phyloP scores from a whole-genome alignment of 2,329 filamentous ascomycete species.

The Huntiella omanensis region DNA sequence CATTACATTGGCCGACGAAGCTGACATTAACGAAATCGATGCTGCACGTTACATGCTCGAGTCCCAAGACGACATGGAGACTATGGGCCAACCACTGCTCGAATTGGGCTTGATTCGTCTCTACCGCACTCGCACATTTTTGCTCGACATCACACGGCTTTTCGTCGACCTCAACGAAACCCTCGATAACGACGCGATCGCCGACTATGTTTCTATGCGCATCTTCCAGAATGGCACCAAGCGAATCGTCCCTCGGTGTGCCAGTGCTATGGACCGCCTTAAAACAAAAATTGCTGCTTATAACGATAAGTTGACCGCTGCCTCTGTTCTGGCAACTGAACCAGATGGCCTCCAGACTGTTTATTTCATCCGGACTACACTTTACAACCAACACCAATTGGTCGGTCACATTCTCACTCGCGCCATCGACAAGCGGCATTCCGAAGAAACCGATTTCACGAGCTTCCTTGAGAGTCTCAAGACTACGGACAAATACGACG shows the following conservation, averaged over 20 bases:
- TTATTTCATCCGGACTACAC: constrained; percentile 59
- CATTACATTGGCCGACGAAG: constrained; percentile 65
- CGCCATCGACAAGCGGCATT: constrained; percentile 58
- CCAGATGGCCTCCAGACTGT: constrained; percentile 56
- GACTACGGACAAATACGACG: constrained; percentile 59
- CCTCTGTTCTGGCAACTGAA: constrained; percentile 46
- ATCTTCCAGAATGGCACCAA: constrained; percentile 35
- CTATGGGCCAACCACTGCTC: constrained; percentile 52
- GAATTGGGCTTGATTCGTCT: constrained; percentile 73
- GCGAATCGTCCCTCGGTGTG: constrained; percentile 54
- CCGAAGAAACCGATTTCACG: constrained; percentile 52
- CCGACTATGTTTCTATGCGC: constrained; percentile 34
- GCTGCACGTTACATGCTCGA: constrained; percentile 60
- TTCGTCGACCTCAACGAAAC: constrained; percentile 47
- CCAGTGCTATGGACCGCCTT: constrained; percentile 57
- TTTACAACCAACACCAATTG: constrained; percentile 78
- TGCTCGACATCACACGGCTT: constrained; percentile 69
- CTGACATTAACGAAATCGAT: constrained; percentile 78
- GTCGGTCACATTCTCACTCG: constrained; percentile 64
- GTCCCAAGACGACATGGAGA: constrained; percentile 47
- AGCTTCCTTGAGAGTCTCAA: constrained; percentile 50
- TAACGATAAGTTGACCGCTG: constrained; percentile 56
- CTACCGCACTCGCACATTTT: constrained; percentile 65
- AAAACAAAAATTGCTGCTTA: constrained; percentile 60
- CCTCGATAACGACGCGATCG: constrained; percentile 22